phyloP scores from a whole-genome alignment of 78 protist species.

The Cavenderia fasciculata region DNA sequence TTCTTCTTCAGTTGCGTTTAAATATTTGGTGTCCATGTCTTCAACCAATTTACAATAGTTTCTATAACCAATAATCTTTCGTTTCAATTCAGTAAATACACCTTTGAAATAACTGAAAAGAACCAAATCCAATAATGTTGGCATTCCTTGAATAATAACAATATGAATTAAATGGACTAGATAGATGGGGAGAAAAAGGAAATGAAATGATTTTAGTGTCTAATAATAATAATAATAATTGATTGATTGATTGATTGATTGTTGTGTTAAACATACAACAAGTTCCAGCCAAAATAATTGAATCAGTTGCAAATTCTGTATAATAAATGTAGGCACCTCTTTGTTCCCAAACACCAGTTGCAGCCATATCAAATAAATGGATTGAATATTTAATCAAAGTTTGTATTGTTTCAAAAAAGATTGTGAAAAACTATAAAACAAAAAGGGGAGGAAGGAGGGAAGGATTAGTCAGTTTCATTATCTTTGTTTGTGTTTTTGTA shows the following conservation, averaged over 20 bases:
- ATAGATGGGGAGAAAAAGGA: background rate
- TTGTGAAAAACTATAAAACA: constrained; percentile 76
- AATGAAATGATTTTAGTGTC: background rate
- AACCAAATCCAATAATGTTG: constrained; percentile 82
- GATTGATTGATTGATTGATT: background rate
- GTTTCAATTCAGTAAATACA: constrained; percentile 52
- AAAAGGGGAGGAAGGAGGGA: too few species aligned
- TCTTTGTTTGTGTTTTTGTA: background rate
- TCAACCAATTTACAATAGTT: constrained; percentile 78
- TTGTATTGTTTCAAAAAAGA: constrained; percentile 85
- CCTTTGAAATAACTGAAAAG: constrained; percentile 70
- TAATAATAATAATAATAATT: background rate
- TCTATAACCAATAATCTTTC: constrained; percentile 72
- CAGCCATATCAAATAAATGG: constrained; percentile 82
- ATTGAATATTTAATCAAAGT: constrained; percentile 86
- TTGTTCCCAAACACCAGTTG: constrained; percentile 78
- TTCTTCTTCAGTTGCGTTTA: constrained; percentile 52
- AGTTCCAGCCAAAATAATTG: constrained; percentile 71
- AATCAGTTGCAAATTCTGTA: constrained; percentile 86
- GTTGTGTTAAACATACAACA: constrained; percentile 34
- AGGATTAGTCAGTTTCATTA: background rate
- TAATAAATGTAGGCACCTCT: constrained; percentile 81
- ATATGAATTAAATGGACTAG: constrained; percentile 82
- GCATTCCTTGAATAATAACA: constrained; percentile 79
- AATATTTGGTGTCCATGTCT: constrained; percentile 71